A percentile compares a stretch with the other conserved stretches of the same genome.
Evolutionary conservation across 176 grass and related monocot species (phyloP).

Genomic region (Coix lacrymajobi): DNA sequence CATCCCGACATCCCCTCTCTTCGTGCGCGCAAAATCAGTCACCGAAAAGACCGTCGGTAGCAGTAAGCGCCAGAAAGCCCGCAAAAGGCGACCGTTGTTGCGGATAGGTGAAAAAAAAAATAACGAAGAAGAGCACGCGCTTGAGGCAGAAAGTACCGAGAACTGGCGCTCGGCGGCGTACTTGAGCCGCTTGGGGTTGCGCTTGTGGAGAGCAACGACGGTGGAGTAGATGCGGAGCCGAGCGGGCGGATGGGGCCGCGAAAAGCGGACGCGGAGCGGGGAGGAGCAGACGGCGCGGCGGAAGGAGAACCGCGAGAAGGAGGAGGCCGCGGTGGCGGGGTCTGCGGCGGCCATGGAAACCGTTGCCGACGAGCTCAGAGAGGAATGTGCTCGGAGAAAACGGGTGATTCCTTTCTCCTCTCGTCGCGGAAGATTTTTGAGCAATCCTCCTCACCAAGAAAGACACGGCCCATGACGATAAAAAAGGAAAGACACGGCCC

Average conservation of each 20-base stretch:
- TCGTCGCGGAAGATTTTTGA: background rate
- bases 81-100: background rate
- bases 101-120: background rate
- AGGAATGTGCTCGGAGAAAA: background rate
- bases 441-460: background rate
- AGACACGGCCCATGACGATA: too few relatives aligned
- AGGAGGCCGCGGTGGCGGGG: background rate
- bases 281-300: slow-evolving; percentile 19
- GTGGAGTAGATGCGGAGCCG: slow-evolving; percentile 8
- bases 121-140: background rate
- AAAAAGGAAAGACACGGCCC: background rate
- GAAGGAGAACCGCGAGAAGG: slow-evolving; percentile 16
- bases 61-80: background rate
- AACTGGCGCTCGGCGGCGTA: slow-evolving; percentile 67
- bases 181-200: slow-evolving; percentile 88
- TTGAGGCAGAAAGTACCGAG: slow-evolving; percentile 35
- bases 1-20: slow-evolving; percentile 72
- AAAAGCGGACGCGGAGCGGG: background rate
- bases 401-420: background rate
- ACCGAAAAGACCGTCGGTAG: background rate
- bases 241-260: background rate
- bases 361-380: background rate
- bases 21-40: background rate
- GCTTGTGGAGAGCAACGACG: slow-evolving; percentile 61
- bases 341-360: slow-evolving; percentile 11